Evolutionary conservation across 2,329 filamentous ascomycete species (phyloP).

Genomic region (Tolypocladium inflatum): DNA sequence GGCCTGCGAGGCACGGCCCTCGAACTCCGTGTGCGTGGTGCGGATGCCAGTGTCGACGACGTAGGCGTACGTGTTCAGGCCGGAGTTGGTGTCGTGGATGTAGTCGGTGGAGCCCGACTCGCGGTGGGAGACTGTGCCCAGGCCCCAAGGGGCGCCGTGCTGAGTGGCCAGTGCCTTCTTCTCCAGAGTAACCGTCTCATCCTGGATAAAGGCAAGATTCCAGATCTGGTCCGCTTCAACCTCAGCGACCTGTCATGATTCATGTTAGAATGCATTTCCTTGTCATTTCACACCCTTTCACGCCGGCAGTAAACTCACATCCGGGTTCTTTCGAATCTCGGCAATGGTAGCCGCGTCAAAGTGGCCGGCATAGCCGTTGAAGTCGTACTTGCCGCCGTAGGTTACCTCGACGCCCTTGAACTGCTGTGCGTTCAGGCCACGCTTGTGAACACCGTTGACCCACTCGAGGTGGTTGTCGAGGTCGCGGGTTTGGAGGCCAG

Average conservation of each 20-base stretch:
- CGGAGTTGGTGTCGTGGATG: constrained; percentile 39
- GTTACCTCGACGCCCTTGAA: constrained; percentile 23
- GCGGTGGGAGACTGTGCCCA: constrained; percentile 22
- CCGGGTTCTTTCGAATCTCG: constrained; percentile 28
- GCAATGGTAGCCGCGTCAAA: constrained; percentile 31
- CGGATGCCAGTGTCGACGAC: constrained; percentile 55
- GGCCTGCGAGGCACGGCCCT: constrained; percentile 34
- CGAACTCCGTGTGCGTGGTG: constrained; percentile 42
- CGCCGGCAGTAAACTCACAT: constrained; percentile 21
- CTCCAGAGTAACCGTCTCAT: constrained; percentile 5
- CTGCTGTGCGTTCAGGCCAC: constrained; percentile 39
- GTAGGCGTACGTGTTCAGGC: constrained; percentile 45
- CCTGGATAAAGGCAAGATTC: constrained; percentile 14
- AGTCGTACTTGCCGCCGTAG: constrained; percentile 19
- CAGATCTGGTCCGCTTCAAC: constrained; percentile 21
- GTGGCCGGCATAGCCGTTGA: constrained; percentile 32
- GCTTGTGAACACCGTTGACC: constrained; percentile 43
- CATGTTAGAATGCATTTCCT: neutral
- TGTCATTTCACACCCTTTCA: neutral
- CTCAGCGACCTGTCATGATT: constrained; percentile 13
- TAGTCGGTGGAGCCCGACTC: constrained; percentile 24
- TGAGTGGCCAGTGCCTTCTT: constrained; percentile 20
- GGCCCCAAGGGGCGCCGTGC: constrained; percentile 19
- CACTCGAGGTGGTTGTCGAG: constrained; percentile 38
- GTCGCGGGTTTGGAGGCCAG: constrained; percentile 30